Base-by-base conservation (phyloP, 371 early-diverging fungal species). In the Phascolomyces articulosus region DNA sequence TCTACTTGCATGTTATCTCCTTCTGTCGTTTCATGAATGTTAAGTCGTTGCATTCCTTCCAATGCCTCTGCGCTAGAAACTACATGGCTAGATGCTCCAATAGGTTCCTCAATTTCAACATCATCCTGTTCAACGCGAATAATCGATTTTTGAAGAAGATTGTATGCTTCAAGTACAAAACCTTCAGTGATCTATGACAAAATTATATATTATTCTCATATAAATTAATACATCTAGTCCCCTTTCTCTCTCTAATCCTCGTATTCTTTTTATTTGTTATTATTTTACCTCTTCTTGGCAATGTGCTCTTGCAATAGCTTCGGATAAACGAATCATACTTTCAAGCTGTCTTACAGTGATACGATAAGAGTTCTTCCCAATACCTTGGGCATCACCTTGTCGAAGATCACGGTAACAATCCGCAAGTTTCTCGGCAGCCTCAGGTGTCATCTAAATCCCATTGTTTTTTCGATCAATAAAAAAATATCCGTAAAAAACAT, bases 281-380 rank as follows among this genome's bases (percentile, higher is more conserved):
- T 31, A 24, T 55, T 69, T 64, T 74, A 95, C 94, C 65, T 85
- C 75, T 23, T 89, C 84, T 55, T 88, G 79, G 65, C 95, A 92
- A 69, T 96, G 88, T 40, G 96, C 92, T 72, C 97, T 92, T 11
- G 99, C 99, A 73, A 98, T 85, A 4, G 99, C 99, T 82, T 99
- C 99, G 21, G 94, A 91, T 34, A 99, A 86, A 65, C 99, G 95
- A 40, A 99, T 91, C 87, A 99, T 93, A 71, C 94, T 92, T 84
- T 99, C 99, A 28, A 99, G 84, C 77, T 99, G 99, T 64, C 99
- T 91, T 16, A 98, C 99, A 2, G 99, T 99, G 68, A 99, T 98
- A 49, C 99, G 94, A 72, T 97, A 94, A 4, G 96, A 91, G 65
- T 92, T 92, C 64, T 87, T 78, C 62, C 85, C 75, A 55, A 85